Conservation (phyloP, 495 filamentous ascomycete genomes). For the Tuber melanosporum region DNA sequence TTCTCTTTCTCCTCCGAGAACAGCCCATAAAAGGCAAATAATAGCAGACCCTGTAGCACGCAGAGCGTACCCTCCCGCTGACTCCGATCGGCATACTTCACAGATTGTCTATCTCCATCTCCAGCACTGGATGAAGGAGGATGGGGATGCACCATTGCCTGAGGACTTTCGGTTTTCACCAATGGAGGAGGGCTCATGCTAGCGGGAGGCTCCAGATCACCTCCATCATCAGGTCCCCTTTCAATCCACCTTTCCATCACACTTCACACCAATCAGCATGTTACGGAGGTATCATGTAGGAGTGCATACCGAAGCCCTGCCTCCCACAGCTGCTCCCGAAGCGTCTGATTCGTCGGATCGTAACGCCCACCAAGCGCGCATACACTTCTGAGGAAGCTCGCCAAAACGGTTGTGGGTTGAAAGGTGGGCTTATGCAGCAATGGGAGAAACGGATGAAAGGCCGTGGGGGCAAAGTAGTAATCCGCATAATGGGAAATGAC, state of each 20-base stretch:
- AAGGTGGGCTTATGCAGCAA: constrained; percentile 38
- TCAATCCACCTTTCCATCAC: constrained; percentile 41
- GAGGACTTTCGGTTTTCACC: constrained; percentile 5
- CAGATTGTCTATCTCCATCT: background rate
- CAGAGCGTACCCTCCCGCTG: constrained; percentile 34
- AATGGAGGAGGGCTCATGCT: background rate
- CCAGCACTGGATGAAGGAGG: constrained; percentile 1
- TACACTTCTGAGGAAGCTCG: constrained; percentile 38
- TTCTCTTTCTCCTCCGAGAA: constrained; percentile 37
- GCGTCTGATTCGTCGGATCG: constrained; percentile 36
- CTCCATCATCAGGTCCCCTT: constrained; percentile 26
- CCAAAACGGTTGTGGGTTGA: constrained; percentile 31
- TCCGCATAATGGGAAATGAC: constrained; percentile 35
- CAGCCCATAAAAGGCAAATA: constrained; percentile 35
- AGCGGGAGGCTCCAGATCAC: background rate
- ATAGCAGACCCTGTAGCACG: constrained; percentile 33
- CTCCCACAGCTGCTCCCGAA: constrained; percentile 37
- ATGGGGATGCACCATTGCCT: background rate
- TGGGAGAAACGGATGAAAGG: constrained; percentile 37
- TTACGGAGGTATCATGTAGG: background rate
- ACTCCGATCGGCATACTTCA: constrained; percentile 24
- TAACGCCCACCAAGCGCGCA: constrained; percentile 34
- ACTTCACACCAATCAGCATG: constrained; percentile 17
- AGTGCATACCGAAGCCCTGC: constrained; percentile 33
- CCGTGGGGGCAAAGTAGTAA: constrained; percentile 36